These are phyloP conservation scores for Cyclospora cayetanensis DNA, from an alignment of 169 alveolate genomes.

Conservation along the genomic window DNA sequence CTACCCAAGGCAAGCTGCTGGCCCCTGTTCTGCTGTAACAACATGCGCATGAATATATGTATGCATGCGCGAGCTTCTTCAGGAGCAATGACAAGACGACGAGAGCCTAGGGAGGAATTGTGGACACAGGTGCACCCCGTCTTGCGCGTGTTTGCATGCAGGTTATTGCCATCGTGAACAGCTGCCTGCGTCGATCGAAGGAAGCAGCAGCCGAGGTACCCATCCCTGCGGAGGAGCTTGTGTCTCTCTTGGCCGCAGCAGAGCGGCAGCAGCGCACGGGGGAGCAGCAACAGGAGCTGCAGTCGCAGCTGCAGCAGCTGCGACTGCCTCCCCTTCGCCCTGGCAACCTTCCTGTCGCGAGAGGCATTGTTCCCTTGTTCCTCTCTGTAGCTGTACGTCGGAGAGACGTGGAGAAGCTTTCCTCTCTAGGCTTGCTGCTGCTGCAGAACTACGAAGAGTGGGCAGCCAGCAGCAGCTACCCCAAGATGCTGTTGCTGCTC, in stretches of 20 bases:
- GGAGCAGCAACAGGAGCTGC: constrained; percentile 34
- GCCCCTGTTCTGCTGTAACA: background rate
- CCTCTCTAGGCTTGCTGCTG: constrained; percentile 55
- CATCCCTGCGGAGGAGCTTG: constrained; percentile 44
- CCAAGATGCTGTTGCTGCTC: constrained; percentile 49
- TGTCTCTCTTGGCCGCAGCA: constrained; percentile 46
- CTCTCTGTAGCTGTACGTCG: constrained; percentile 25
- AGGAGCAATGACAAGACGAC: too few species aligned
- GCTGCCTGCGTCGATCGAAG: constrained; percentile 64
- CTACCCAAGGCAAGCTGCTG: constrained; percentile 59
- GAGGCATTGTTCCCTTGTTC: constrained; percentile 50
- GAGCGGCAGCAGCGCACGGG: constrained; percentile 54
- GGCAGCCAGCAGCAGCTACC: constrained; percentile 21
- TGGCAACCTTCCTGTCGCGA: constrained; percentile 31
- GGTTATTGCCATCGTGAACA: constrained; percentile 64
- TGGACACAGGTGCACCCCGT: too few species aligned
- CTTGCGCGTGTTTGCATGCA: background rate
- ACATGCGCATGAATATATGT: too few species aligned
- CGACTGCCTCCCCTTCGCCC: constrained; percentile 49
- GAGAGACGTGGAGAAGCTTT: background rate
- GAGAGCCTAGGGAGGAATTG: too few species aligned
- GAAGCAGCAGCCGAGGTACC: constrained; percentile 48
- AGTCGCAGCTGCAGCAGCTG: constrained; percentile 49
- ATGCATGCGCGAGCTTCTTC: too few species aligned
- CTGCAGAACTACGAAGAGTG: constrained; percentile 36